Evolutionary conservation across 169 alveolate species (phyloP).

Genomic region (Babesia caballi): DNA sequence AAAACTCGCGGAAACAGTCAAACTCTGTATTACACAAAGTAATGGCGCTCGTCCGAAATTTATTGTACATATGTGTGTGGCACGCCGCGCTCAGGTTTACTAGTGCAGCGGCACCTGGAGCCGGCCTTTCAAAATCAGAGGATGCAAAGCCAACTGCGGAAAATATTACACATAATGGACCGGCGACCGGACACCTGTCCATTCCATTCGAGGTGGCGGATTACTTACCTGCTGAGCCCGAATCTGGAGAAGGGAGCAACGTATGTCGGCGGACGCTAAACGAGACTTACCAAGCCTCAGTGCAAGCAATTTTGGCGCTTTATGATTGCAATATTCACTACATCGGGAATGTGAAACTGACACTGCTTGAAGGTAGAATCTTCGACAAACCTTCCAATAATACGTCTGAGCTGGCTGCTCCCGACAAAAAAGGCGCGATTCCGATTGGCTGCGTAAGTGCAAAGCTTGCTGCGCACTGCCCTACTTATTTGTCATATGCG

Average conservation of each 20-base stretch:
- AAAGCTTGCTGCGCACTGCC: slow-evolving; percentile 46
- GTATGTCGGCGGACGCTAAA: neutral
- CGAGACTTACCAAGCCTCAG: slow-evolving; percentile 9
- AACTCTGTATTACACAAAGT: neutral
- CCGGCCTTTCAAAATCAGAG: neutral
- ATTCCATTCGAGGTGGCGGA: slow-evolving; percentile 45
- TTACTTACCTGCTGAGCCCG: slow-evolving; percentile 35
- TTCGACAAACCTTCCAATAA: neutral
- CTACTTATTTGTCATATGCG: slow-evolving; percentile 48
- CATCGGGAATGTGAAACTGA: neutral
- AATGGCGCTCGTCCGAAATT: neutral
- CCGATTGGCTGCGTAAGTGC: slow-evolving; percentile 2
- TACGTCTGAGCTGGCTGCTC: neutral
- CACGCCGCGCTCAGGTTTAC: neutral
- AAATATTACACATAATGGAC: neutral
- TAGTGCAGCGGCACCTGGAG: neutral
- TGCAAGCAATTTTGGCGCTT: slow-evolving; percentile 30
- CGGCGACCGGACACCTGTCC: neutral
- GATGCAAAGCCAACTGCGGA: neutral
- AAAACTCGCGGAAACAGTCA: neutral
- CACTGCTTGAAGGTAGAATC: neutral
- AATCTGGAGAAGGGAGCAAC: neutral
- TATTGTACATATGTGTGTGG: slow-evolving; percentile 3
- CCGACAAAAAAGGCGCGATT: neutral
- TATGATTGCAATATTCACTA: slow-evolving; percentile 23